Evolutionary conservation across 164 flowering plant genomes (phyloP).

Genomic region (Piper betle): DNA sequence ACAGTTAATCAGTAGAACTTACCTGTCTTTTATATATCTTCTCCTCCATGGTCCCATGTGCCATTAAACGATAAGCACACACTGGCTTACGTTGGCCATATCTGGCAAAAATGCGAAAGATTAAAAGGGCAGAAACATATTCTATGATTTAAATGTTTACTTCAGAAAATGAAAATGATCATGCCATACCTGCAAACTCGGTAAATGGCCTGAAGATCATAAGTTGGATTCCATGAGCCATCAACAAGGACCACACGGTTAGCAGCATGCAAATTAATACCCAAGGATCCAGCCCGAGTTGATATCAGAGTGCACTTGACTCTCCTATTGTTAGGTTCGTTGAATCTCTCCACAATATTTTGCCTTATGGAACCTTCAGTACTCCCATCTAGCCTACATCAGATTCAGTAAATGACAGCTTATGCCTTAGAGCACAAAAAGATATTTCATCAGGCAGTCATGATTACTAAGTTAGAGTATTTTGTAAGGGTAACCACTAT

Average conservation of each 20-base stretch:
- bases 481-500: no score
- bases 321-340: conserved; percentile 63
- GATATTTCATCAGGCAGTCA: no score
- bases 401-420: not conserved
- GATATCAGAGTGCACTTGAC: conserved; percentile 92
- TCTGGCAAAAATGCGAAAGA: conserved; percentile 17
- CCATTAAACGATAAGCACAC: conserved; percentile 89
- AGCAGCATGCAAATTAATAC: conserved; percentile 94
- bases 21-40: conserved; percentile 98
- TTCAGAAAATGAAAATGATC: not conserved
- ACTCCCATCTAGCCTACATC: conserved; percentile 80
- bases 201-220: conserved; percentile 97
- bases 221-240: conserved; percentile 99
- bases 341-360: conserved; percentile 78
- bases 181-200: conserved; percentile 78
- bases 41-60: conserved; percentile 98
- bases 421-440: not conserved
- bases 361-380: conserved; percentile 85
- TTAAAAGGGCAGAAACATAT: no score
- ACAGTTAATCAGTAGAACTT: no score
- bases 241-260: conserved; percentile 93
- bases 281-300: conserved; percentile 93
- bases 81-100: conserved; percentile 97
- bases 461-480: no score
- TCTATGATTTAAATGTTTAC: no score